Evolutionary conservation across 164 flowering plant species (phyloP).

Genomic region (Hamamelis virginiana): DNA sequence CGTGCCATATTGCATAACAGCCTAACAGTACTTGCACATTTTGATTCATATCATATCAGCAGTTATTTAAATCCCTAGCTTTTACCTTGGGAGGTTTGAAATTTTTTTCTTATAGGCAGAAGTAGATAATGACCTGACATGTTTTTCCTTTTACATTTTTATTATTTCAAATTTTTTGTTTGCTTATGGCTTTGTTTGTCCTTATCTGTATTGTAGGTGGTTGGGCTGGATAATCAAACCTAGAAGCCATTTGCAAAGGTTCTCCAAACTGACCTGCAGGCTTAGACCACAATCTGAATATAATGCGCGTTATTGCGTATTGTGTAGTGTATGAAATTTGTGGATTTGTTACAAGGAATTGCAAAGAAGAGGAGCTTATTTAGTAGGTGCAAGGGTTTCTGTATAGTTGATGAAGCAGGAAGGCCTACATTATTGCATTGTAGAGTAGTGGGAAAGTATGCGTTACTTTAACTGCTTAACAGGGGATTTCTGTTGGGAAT

Average conservation of each 20-base stretch:
- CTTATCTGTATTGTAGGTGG: slow-evolving; percentile 1
- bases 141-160: not conserved
- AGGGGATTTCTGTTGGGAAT: slow-evolving; percentile 4
- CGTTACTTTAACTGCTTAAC: not conserved
- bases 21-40: no score
- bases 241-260: not conserved
- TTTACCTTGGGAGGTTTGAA: no score
- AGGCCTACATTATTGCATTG: not conserved
- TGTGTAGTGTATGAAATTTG: not conserved
- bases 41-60: no score
- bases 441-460: not conserved
- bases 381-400: not conserved
- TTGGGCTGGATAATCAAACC: not conserved
- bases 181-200: not conserved
- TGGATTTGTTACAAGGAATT: not conserved
- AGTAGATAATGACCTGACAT: no score
- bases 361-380: not conserved
- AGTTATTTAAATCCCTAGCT: no score
- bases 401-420: not conserved
- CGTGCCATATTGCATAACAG: no score
- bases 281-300: no score
- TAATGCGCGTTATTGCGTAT: not conserved
- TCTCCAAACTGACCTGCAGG: not conserved
- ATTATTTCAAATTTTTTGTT: not conserved
- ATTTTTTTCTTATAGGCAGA: no score